Percentiles rank a stretch among this genome's conserved stretches.
phyloP scores from a whole-genome alignment of 768 basidiomycete species.

The Cubamyces lactineus region DNA sequence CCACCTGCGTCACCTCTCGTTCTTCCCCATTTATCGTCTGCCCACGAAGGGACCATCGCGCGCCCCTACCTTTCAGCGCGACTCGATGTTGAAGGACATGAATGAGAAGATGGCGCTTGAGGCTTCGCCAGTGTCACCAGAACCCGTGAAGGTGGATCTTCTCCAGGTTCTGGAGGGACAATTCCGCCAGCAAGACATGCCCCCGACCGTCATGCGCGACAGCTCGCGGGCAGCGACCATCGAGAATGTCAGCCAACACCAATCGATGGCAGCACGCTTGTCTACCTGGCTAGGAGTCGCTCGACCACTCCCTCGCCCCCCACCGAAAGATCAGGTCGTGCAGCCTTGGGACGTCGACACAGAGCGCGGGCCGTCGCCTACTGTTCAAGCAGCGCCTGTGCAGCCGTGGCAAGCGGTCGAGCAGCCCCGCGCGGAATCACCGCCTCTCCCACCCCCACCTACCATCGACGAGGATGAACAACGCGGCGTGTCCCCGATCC shows the following conservation, averaged over 20 bases:
- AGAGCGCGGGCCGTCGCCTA: slow-evolving; percentile 19
- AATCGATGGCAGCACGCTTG: slow-evolving; percentile 23
- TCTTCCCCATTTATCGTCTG: slow-evolving; percentile 20
- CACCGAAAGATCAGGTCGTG: neutral
- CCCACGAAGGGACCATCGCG: slow-evolving; percentile 13
- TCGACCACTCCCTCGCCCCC: slow-evolving; percentile 15
- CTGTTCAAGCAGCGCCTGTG: too few relatives aligned
- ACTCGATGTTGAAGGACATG: slow-evolving; percentile 1
- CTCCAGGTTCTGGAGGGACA: slow-evolving; percentile 17
- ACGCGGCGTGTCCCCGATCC: slow-evolving; percentile 21
- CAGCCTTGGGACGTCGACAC: slow-evolving; percentile 24
- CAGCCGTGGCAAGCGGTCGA: slow-evolving; percentile 3
- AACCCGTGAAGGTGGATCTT: slow-evolving; percentile 6
- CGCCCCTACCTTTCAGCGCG: slow-evolving; percentile 8
- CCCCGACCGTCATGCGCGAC: slow-evolving; percentile 12
- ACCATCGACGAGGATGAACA: slow-evolving; percentile 20
- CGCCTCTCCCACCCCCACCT: slow-evolving; percentile 1
- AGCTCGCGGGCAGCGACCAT: slow-evolving; percentile 16
- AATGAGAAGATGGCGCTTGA: neutral
- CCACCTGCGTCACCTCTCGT: slow-evolving; percentile 26
- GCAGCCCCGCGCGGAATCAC: slow-evolving; percentile 5
- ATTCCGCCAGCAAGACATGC: slow-evolving; percentile 17
- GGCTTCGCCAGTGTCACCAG: neutral
- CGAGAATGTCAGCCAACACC: slow-evolving; percentile 9
- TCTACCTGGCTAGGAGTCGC: slow-evolving; percentile 21